Evolutionary conservation across 768 basidiomycete genomes (phyloP).

Genomic region (Trametes villosa): DNA sequence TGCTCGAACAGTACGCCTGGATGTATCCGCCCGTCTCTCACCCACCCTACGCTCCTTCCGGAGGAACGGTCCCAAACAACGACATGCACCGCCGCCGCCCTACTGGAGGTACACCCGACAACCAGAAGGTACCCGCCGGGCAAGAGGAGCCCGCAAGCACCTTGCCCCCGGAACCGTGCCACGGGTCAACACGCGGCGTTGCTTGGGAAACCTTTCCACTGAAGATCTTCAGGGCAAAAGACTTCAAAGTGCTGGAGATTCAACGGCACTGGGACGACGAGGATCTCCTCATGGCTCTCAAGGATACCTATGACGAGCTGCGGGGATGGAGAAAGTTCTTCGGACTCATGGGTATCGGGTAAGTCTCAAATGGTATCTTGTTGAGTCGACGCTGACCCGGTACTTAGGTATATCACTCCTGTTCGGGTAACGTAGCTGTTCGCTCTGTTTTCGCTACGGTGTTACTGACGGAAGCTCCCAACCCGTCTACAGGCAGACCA

Average conservation of each 20-base stretch:
- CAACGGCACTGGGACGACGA: conserved; percentile 15
- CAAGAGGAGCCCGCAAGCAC: no score
- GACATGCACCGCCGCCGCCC: no score
- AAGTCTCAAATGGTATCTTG: not conserved
- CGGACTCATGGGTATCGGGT: conserved; percentile 5
- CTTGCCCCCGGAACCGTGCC: no score
- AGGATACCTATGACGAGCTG: conserved; percentile 8
- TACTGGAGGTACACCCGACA: no score
- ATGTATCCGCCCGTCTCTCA: no score
- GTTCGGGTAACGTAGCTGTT: not conserved
- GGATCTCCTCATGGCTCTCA: conserved; percentile 2
- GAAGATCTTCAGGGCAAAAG: conserved; percentile 1
- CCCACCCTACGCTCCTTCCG: no score
- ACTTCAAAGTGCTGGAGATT: not conserved
- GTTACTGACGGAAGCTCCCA: no score
- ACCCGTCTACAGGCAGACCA: not conserved
- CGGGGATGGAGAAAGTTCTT: conserved; percentile 15
- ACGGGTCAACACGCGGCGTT: no score
- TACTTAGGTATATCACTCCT: not conserved
- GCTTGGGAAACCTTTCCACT: not conserved
- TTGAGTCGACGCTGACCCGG: not conserved
- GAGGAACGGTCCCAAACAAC: no score
- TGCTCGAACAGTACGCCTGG: no score
- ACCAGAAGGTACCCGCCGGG: no score
- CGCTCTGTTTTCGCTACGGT: not conserved